Percentiles rank a stretch among this genome's conserved stretches.
These are phyloP conservation scores for Beauveria bassiana DNA, from an alignment of 2,329 filamentous ascomycete species.

Conservation along the genomic window DNA sequence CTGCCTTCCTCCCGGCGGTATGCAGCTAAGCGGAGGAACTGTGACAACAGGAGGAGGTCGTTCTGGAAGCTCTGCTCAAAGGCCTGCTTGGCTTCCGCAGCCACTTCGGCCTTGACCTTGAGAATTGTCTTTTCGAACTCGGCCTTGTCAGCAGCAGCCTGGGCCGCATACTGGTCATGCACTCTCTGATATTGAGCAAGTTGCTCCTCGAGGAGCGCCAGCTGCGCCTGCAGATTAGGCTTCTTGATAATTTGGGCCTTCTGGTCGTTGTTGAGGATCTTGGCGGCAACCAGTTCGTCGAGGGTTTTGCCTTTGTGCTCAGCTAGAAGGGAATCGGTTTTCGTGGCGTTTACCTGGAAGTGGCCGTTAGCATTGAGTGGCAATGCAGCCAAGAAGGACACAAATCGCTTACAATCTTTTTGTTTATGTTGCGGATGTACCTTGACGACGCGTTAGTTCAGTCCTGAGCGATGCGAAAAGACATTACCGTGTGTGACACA, in stretches of 20 bases:
- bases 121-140: constrained; percentile 52
- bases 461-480: not conserved
- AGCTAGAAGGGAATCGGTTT: constrained; percentile 61
- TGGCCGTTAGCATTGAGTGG: not conserved
- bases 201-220: constrained; percentile 66
- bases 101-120: constrained; percentile 46
- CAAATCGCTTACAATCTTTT: constrained; percentile 68
- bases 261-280: constrained; percentile 75
- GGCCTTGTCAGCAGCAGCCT: constrained; percentile 49
- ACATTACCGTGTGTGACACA: constrained; percentile 22
- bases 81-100: constrained; percentile 43
- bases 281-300: constrained; percentile 62
- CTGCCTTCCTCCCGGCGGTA: constrained; percentile 64
- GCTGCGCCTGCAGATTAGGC: constrained; percentile 59
- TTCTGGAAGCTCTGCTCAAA: constrained; percentile 50
- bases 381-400: constrained; percentile 9
- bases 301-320: constrained; percentile 64
- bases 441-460: constrained; percentile 35
- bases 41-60: constrained; percentile 63
- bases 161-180: constrained; percentile 61
- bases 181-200: constrained; percentile 67
- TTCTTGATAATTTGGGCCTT: constrained; percentile 72
- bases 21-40: constrained; percentile 74
- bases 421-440: constrained; percentile 84
- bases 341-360: constrained; percentile 57